Percentiles rank a stretch among this genome's conserved stretches.
Evolutionary conservation across 257 asterid species (phyloP).

Genomic region (Sherardia arvensis): DNA sequence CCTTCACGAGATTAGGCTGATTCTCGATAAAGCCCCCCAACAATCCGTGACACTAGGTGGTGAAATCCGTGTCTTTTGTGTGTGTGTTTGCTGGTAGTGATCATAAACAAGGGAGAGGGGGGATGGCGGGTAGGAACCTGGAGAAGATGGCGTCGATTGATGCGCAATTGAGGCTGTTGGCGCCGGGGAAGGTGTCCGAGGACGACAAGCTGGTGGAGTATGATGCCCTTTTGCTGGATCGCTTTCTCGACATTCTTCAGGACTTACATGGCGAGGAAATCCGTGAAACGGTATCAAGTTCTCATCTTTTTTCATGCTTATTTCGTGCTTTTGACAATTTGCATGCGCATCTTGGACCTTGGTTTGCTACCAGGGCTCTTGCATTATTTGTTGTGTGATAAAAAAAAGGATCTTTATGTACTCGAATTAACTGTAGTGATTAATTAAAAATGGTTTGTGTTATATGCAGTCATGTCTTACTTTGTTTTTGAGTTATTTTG

Average conservation of each 20-base stretch:
- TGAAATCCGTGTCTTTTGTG: conserved; percentile 35
- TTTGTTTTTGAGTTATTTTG: neutral
- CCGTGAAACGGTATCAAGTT: conserved; percentile 62
- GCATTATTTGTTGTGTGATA: neutral
- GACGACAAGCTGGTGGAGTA: conserved; percentile 96
- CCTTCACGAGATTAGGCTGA: conserved; percentile 11
- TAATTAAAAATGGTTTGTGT: neutral
- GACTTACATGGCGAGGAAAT: conserved; percentile 89
- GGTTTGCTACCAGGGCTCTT: neutral
- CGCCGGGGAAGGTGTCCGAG: conserved; percentile 87
- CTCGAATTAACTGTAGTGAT: neutral
- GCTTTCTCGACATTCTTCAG: conserved; percentile 88
- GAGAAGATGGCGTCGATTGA: conserved; percentile 93
- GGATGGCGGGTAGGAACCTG: conserved; percentile 42
- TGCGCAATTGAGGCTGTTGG: conserved; percentile 84
- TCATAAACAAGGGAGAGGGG: conserved; percentile 5
- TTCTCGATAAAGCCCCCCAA: conserved; percentile 13
- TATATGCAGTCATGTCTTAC: neutral
- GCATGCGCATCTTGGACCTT: neutral
- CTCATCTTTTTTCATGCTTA: neutral
- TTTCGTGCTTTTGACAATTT: neutral
- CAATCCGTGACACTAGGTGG: conserved; percentile 37
- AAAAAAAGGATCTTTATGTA: neutral
- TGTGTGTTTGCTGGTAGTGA: neutral
- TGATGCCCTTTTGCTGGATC: conserved; percentile 85